Evolutionary conservation across 148 eudicot species (phyloP), one percentile per base, ranked within the genome.

Genomic region (Rhododendron mucronatum): DNA sequence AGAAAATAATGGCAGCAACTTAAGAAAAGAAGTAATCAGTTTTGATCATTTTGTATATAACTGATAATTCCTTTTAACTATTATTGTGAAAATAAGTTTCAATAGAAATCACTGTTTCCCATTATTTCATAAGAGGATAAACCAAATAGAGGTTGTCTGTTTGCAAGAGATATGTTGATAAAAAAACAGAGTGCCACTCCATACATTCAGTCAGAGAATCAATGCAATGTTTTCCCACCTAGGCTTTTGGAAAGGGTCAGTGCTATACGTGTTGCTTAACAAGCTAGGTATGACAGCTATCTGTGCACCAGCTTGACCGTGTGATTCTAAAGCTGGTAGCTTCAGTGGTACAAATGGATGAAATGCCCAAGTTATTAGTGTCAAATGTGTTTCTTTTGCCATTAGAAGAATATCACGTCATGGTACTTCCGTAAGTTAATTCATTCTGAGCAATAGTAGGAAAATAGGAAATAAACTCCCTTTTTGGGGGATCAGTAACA

Each of bases 1-100:
- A 48, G 88, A 77, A 61, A 80, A 85, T 8, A 59, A 86, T 48
- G 7, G 82, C 50, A 80, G 69, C 41, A 84, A 59, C 83, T 67
- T 44, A 20, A 89, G 69, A 87, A 50, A 80, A 51, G 41, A 50
- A 45, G 59, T 51, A 83, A 12, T n/a, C 6, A 41, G 30, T 45
- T 26, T 3, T 21, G 33, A 69, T 23, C 45, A 15, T 33, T 37
- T 74, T 5, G 20, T 37, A 14, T 74, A 18, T 15, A 13, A 37
- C 78, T 74, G 8, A 33, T 16, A 37, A 74, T 30, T 35, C 3
- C 41, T 5, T 5, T 23, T 2, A 61, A 61, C 28, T 33, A 7
- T 23, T 61, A 61, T 21, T 21, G 26, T 61, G 69, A 61, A 21
- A 21, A 23, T 61, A 61, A 61, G 28, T 61, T 55, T 23, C 69